phyloP scores from a whole-genome alignment of 306 rosid species.

The Chamaecrista fasciculata region DNA sequence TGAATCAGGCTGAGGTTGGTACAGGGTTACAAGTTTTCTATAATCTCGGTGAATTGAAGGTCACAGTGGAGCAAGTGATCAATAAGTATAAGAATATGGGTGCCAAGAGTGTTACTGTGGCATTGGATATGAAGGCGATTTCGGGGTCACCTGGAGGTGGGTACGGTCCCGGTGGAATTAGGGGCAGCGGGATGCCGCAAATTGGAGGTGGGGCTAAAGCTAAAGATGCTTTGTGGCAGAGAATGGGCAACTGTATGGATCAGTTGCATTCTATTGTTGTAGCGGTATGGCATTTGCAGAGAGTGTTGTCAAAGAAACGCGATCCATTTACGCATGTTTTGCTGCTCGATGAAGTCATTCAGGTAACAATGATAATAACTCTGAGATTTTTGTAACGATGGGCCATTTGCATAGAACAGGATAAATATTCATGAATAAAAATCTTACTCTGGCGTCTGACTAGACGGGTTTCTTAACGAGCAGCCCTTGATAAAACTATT shows the following conservation, averaged over 20 bases:
- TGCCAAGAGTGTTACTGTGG: slow-evolving; percentile 63
- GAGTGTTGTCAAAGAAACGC: slow-evolving; percentile 90
- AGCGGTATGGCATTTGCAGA: slow-evolving; percentile 91
- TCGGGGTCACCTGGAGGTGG: slow-evolving; percentile 67
- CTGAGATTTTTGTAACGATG: slow-evolving; percentile 1
- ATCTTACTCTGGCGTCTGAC: neutral
- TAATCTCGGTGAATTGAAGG: slow-evolving; percentile 82
- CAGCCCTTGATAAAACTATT: neutral
- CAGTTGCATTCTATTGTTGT: slow-evolving; percentile 82
- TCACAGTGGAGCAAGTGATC: slow-evolving; percentile 69
- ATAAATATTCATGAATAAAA: neutral
- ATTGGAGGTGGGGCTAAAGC: slow-evolving; percentile 93
- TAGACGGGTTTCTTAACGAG: neutral
- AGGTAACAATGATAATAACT: slow-evolving; percentile 42
- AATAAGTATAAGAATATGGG: slow-evolving; percentile 74
- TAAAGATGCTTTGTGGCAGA: slow-evolving; percentile 86
- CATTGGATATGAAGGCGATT: slow-evolving; percentile 94
- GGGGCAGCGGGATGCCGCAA: slow-evolving; percentile 88
- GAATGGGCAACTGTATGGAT: slow-evolving; percentile 87
- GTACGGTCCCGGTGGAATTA: slow-evolving; percentile 86
- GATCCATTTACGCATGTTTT: slow-evolving; percentile 90
- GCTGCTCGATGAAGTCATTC: slow-evolving; percentile 92
- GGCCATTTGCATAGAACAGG: neutral
- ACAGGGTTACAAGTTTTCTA: slow-evolving; percentile 94
- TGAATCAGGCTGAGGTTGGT: slow-evolving; percentile 96